These are phyloP conservation scores for Macrotyloma uniflorum DNA, from an alignment of 306 rosid species.

Conservation along the genomic window DNA sequence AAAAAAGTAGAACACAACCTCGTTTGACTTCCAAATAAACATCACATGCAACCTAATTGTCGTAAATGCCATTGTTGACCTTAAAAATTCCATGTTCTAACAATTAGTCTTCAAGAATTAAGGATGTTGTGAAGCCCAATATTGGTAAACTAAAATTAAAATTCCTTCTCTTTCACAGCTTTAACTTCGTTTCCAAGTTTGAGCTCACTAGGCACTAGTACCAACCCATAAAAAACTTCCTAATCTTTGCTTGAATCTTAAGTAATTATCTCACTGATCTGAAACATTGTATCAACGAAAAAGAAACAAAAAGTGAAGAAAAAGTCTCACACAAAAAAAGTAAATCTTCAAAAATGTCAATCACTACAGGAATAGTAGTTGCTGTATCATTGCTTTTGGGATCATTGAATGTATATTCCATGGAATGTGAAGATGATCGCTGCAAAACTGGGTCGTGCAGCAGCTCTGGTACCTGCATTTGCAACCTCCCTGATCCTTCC, in stretches of 20 bases:
- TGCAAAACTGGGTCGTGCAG: conserved; percentile 44
- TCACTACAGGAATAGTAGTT: conserved; percentile 8
- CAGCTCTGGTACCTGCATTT: conserved; percentile 33
- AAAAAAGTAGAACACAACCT: conserved; percentile 29
- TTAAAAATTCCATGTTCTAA: conserved; percentile 3
- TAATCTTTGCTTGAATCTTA: conserved; percentile 35
- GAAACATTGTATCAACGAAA: neutral
- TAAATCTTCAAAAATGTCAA: conserved; percentile 35
- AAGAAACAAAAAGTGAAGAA: neutral
- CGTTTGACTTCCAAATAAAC: conserved; percentile 34
- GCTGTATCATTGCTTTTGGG: conserved; percentile 32
- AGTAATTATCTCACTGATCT: conserved; percentile 6
- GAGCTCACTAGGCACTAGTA: neutral
- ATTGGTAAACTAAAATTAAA: conserved; percentile 18
- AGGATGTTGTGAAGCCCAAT: conserved; percentile 1
- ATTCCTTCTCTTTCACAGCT: neutral
- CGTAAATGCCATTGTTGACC: neutral
- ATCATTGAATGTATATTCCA: conserved; percentile 27
- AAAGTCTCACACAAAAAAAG: neutral
- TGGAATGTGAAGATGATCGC: conserved; percentile 30
- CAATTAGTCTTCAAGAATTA: neutral
- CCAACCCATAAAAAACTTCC: conserved; percentile 12
- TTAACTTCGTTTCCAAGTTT: conserved; percentile 25
- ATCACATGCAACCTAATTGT: conserved; percentile 21
- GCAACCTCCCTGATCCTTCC: conserved; percentile 41